A percentile compares a stretch with the other conserved stretches of the same genome.
phyloP scores from a whole-genome alignment of 2,329 filamentous ascomycete species.

The Aspergillus aculeatus region DNA sequence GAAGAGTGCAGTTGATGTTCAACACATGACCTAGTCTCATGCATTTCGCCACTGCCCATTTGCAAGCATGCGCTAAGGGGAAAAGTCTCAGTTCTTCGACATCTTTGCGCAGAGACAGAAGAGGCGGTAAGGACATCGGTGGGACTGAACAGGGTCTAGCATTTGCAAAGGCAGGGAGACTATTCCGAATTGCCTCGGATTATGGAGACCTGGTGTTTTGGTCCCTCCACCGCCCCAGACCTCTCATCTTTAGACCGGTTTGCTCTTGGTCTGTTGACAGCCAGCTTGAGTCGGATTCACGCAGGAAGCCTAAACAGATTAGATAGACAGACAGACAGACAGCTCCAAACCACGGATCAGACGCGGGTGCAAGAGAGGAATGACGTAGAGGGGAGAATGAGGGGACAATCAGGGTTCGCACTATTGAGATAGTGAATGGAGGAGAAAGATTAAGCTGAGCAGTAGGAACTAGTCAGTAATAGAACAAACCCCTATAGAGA shows the following conservation, averaged over 20 bases:
- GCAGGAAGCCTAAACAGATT: not conserved
- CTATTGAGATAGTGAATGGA: not conserved
- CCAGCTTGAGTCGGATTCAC: not conserved
- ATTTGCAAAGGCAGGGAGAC: not conserved
- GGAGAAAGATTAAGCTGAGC: too few species aligned
- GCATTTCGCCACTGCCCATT: not conserved
- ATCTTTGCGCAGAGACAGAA: not conserved
- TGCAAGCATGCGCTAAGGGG: not conserved
- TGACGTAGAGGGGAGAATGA: not conserved
- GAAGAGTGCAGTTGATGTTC: not conserved
- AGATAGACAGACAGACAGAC: not conserved
- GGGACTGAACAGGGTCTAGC: conserved; percentile 7
- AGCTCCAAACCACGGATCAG: not conserved
- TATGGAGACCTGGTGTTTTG: not conserved
- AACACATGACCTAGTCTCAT: not conserved
- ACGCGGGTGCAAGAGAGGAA: not conserved
- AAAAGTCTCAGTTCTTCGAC: not conserved
- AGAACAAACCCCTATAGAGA: not conserved
- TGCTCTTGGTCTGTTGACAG: not conserved
- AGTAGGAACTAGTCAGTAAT: not conserved
- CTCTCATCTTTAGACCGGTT: not conserved
- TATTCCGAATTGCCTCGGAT: conserved; percentile 1
- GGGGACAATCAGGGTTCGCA: not conserved
- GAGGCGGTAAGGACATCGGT: conserved; percentile 7
- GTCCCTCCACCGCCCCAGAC: not conserved